Percentiles rank a stretch among this genome's conserved stretches.
Conservation (phyloP, 345 rosid species). For the Eucalyptus regnans region DNA sequence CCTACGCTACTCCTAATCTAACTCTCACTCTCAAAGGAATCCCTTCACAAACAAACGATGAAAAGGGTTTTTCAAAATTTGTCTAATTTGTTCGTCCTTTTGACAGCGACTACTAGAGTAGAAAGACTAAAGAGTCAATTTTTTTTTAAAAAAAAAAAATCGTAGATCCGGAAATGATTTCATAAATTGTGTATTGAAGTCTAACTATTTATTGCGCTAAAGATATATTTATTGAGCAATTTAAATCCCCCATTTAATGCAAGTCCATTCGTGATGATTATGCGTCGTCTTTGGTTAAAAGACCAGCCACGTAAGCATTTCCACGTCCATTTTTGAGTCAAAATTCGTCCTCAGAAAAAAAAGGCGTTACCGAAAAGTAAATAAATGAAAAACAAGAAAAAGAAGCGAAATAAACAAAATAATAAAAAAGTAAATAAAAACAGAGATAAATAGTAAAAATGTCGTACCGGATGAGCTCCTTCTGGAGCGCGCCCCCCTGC, state of each 20-base stretch:
- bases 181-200: neutral
- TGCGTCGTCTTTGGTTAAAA: neutral
- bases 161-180: neutral
- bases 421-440: neutral
- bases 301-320: neutral
- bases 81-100: neutral
- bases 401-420: neutral
- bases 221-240: neutral
- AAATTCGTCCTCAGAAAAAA: neutral
- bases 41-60: too few species aligned
- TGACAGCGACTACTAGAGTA: neutral
- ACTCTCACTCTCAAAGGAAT: too few species aligned
- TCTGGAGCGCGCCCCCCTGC: slow-evolving; percentile 60
- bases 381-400: neutral
- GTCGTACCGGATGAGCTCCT: slow-evolving; percentile 62
- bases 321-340: neutral
- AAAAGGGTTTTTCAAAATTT: too few species aligned
- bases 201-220: neutral
- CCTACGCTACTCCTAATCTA: too few species aligned
- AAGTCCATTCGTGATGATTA: neutral
- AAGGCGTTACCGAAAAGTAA: neutral
- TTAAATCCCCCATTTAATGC: neutral
- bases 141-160: neutral
- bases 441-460: neutral
- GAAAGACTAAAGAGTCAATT: neutral